Evolutionary conservation across 2,329 filamentous ascomycete species (phyloP), one percentile per base, ranked within the genome.

Genomic region (Albophoma yamanashiensis): DNA sequence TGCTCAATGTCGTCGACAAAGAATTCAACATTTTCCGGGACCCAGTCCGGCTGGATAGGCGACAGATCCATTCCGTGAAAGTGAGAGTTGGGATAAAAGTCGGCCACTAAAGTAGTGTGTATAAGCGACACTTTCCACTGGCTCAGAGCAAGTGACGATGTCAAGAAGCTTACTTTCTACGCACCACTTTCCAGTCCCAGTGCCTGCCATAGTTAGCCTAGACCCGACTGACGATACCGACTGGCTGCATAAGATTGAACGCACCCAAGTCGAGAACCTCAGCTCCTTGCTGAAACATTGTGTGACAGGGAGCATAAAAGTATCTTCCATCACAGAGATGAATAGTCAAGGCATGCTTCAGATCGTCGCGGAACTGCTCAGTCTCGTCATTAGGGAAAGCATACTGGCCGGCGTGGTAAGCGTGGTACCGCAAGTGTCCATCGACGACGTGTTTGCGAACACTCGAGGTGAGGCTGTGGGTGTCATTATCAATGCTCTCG

Each of bases 1-100:
- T 78, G 75, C 61, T 82, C 79, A 58, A 82, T 77, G 64, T 82
- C 79, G 66, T 81, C 79, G 45, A 82, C 76, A 31, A 78, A 74
- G 62, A 82, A 82, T 31, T 75, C 72, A n/a, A 79, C 77, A 59
- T 82, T 82, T 58, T 77, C 73, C 2, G 79, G 79, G 0, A 82
- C 78, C 67, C 76, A 79, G 56, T 76, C 76, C 0, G 79, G 79
- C 57, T 82, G 79, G 47, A 82, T 82, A 0, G 79, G 79, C 1
- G 79, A 82, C 2, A 82, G 68, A 62, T 82, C 79, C 68, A 80
- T 75, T 62, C 79, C 79, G 47, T 76, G 75, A 53, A 82, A 76
- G 38, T 67, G 68, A 0, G 76, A 68, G 1, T 74, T 71, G 5
- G 77, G 76, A 59, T 78, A 82, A 39, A 68, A 68, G 59, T 82